A percentile compares a stretch with the other conserved stretches of the same genome.
phyloP scores from a whole-genome alignment of 1,284 basidiomycete species.

The Rhizoctonia solani region DNA sequence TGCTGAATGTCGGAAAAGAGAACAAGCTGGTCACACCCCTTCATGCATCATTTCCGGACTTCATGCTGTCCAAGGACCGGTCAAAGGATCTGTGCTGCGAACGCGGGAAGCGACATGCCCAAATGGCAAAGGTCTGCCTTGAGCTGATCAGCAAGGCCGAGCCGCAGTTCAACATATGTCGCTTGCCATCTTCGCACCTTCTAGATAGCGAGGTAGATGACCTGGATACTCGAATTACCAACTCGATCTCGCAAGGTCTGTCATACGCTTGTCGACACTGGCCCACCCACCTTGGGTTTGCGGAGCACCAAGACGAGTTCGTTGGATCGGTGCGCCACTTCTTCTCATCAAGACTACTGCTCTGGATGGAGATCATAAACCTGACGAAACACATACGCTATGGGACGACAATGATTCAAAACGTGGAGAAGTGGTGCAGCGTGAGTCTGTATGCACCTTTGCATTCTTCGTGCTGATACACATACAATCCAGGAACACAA shows the following conservation, averaged over 20 bases:
- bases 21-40: no score
- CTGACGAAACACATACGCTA: neutral
- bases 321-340: neutral
- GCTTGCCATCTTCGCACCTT: neutral
- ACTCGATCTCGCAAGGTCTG: neutral
- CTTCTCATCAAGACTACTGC: neutral
- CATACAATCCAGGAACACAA: neutral
- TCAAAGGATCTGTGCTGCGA: no score
- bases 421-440: neutral
- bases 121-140: no score
- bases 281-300: neutral
- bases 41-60: no score
- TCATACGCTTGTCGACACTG: neutral
- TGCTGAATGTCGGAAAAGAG: no score
- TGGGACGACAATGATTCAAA: neutral
- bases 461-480: neutral
- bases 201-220: neutral
- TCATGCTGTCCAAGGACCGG: no score
- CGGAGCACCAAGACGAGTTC: neutral
- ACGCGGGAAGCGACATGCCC: no score
- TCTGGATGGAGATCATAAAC: slow-evolving; percentile 25
- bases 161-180: slow-evolving; percentile 7
- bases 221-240: neutral
- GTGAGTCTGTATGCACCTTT: neutral
- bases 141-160: no score